Conservation (phyloP, 208 protist species). For the Blastocrithidia nonstop region DNA sequence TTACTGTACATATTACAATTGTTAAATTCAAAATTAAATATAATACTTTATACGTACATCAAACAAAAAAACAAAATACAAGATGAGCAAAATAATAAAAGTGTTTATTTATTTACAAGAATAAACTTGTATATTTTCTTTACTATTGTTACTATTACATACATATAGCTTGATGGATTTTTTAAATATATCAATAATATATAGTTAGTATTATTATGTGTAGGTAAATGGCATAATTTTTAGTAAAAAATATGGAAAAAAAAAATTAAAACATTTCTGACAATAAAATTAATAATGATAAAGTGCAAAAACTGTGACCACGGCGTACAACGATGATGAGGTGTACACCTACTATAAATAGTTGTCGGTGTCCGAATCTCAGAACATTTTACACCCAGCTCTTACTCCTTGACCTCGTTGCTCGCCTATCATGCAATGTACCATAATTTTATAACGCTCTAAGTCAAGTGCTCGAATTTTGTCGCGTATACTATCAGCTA, state of each 20-base stretch:
- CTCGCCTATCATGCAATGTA: constrained; percentile 89
- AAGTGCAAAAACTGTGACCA: constrained; percentile 85
- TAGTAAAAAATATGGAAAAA: too few relatives aligned
- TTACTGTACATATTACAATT: too few relatives aligned
- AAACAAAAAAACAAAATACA: too few relatives aligned
- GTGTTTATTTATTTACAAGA: background rate
- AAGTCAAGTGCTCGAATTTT: constrained; percentile 65
- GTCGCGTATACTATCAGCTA: constrained; percentile 82
- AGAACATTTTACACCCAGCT: constrained; percentile 90
- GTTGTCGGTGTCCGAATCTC: constrained; percentile 91
- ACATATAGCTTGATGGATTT: too few relatives aligned
- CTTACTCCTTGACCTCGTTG: constrained; percentile 83
- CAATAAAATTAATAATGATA: constrained; percentile 77
- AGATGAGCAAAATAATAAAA: too few relatives aligned
- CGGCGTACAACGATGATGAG: constrained; percentile 75
- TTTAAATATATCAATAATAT: too few relatives aligned
- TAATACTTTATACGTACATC: too few relatives aligned
- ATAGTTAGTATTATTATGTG: too few relatives aligned
- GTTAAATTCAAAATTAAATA: too few relatives aligned
- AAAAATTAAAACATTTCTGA: too few relatives aligned
- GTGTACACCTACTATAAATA: constrained; percentile 88
- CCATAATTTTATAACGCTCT: constrained; percentile 87
- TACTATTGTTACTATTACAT: background rate
- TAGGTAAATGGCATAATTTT: too few relatives aligned
- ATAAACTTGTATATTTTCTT: background rate